phyloP scores from a whole-genome alignment of 306 rosid genomes.

The Trifolium fragiferum region DNA sequence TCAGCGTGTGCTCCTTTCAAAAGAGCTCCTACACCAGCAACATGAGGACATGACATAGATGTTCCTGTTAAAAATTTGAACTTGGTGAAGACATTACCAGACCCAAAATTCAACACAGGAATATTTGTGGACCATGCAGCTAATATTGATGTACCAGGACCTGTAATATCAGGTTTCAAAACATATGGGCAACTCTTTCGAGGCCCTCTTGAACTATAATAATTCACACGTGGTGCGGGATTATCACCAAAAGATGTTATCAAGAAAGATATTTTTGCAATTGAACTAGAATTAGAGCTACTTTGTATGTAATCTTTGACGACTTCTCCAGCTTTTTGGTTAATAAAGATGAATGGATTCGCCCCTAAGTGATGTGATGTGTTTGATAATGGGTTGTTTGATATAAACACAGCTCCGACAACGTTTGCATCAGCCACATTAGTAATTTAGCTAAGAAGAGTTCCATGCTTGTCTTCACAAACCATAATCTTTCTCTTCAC shows the following conservation, averaged over 20 bases:
- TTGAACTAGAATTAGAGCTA: conserved; percentile 24
- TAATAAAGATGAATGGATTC: conserved; percentile 40
- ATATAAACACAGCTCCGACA: conserved; percentile 57
- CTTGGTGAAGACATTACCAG: background rate
- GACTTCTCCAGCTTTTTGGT: conserved; percentile 49
- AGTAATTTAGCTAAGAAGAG: conserved; percentile 1
- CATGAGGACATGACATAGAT: conserved; percentile 85
- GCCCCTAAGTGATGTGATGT: too few species aligned
- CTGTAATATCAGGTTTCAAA: conserved; percentile 76
- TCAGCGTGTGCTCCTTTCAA: conserved; percentile 53
- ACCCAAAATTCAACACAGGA: background rate
- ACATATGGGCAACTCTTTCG: conserved; percentile 63
- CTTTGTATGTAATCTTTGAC: conserved; percentile 54
- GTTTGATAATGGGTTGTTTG: conserved; percentile 38
- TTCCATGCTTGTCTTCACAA: conserved; percentile 53
- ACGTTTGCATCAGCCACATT: conserved; percentile 37
- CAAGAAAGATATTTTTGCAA: conserved; percentile 52
- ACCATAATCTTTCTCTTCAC: conserved; percentile 59
- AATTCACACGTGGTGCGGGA: conserved; percentile 65
- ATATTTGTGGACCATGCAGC: conserved; percentile 78
- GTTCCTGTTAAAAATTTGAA: conserved; percentile 68
- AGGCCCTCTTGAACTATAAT: conserved; percentile 80
- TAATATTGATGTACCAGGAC: conserved; percentile 71
- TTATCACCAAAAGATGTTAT: conserved; percentile 50
- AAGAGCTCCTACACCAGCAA: conserved; percentile 70